Conservation (phyloP, 257 asterid genomes). For the Fraxinus excelsior region DNA sequence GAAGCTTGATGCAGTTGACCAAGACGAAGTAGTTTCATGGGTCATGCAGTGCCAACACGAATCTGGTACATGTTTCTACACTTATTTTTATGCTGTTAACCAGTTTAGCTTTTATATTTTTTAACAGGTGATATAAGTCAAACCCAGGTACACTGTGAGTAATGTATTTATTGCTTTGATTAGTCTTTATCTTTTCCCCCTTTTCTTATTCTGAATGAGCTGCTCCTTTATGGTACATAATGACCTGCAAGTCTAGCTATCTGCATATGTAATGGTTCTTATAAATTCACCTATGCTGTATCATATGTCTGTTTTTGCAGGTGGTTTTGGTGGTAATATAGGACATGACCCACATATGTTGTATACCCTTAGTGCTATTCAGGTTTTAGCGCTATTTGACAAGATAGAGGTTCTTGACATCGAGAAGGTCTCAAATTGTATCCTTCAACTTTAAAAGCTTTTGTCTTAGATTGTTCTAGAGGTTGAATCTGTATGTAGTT, state of each 20-base stretch:
- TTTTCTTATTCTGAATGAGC: neutral
- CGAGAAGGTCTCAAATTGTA: slow-evolving; percentile 78
- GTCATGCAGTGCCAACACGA: slow-evolving; percentile 89
- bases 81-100: slow-evolving; percentile 8
- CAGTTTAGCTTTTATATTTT: too few species aligned
- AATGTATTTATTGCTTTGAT: too few species aligned
- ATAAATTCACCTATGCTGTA: neutral
- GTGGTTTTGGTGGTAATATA: slow-evolving; percentile 94
- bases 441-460: slow-evolving; percentile 41
- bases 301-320: slow-evolving; percentile 34
- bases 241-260: slow-evolving; percentile 4
- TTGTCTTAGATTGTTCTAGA: neutral
- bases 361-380: slow-evolving; percentile 91
- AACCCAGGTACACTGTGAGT: neutral
- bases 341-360: slow-evolving; percentile 90
- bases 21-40: slow-evolving; percentile 82
- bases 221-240: neutral
- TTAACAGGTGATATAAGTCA: too few species aligned
- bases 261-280: slow-evolving; percentile 13
- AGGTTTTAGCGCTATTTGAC: slow-evolving; percentile 85
- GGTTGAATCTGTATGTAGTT: neutral
- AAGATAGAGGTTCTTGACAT: slow-evolving; percentile 72
- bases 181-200: neutral
- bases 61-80: slow-evolving; percentile 63
- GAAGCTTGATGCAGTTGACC: slow-evolving; percentile 71